Conservation (phyloP, 176 grass and related monocot species). For the Zoysia pacifica region DNA sequence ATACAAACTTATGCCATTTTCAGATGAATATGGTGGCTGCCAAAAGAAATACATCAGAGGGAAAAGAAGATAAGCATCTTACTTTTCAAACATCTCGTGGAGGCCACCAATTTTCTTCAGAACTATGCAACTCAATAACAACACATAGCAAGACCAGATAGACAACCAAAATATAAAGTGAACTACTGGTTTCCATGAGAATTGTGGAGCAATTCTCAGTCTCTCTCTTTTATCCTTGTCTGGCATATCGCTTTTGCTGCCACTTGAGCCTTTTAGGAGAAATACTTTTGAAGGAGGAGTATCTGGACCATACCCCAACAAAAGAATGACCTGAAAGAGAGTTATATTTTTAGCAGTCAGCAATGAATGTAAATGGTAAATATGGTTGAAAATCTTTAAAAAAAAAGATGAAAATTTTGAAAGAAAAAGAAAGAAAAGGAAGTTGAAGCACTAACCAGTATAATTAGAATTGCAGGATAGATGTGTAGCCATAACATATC, state of each 20-base stretch:
- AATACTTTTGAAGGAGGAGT: slow-evolving; percentile 73
- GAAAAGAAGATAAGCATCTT: slow-evolving; percentile 25
- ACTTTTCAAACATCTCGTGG: slow-evolving; percentile 91
- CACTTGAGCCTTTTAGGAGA: slow-evolving; percentile 44
- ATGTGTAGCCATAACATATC: slow-evolving; percentile 91
- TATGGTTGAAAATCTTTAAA: not conserved
- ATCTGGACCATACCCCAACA: slow-evolving; percentile 86
- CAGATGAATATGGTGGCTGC: not conserved
- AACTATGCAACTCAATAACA: slow-evolving; percentile 68
- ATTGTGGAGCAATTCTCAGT: slow-evolving; percentile 34
- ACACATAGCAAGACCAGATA: slow-evolving; percentile 75
- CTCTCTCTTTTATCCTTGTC: slow-evolving; percentile 35
- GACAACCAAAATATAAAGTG: slow-evolving; percentile 67
- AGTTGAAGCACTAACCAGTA: slow-evolving; percentile 59
- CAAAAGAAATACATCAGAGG: not conserved
- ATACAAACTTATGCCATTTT: slow-evolving; percentile 19
- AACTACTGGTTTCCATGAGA: slow-evolving; percentile 62
- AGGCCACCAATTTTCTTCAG: slow-evolving; percentile 72
- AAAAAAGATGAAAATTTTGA: not conserved
- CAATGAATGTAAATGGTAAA: slow-evolving; percentile 22
- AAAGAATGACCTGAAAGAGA: slow-evolving; percentile 69
- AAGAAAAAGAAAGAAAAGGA: slow-evolving; percentile 24
- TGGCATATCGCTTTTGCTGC: slow-evolving; percentile 24
- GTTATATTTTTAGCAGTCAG: slow-evolving; percentile 11
- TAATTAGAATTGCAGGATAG: slow-evolving; percentile 82